Evolutionary conservation across 176 grass and related monocot genomes (phyloP), one percentile per base, ranked within the genome.

Genomic region (Alloteropsis semialata): DNA sequence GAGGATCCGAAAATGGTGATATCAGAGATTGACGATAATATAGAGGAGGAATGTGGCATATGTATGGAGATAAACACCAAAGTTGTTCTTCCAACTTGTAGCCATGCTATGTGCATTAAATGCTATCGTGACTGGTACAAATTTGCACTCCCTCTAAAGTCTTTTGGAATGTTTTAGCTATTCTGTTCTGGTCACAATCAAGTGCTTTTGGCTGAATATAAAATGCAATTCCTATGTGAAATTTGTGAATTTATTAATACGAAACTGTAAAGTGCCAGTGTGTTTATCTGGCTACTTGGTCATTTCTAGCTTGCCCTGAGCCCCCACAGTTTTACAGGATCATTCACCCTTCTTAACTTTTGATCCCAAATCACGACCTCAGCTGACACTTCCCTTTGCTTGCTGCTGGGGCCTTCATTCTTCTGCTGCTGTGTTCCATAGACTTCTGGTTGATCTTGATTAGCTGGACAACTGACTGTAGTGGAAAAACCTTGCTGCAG

Each of bases 31-130:
- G 92, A 94, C 81, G 90, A 87, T 85, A 87, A 87, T 77, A 91
- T 88, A 84, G 95, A 97, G 65, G 95, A 97, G 65, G 95, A 97
- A 87, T 97, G 95, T 89, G 90, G 85, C 53, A 97, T 97, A 91
- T 97, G 95, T 81, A 94, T 94, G 95, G 95, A 97, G 69, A 90
- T 82, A 55, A 94, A 85, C 51, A 30, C 37, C 83, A 94, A 91
- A 84, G 89, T 92, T 78, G 90, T 97, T 39, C 75, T 97, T 85
- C 95, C 95, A 69, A 92, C 84, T 69, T 97, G 95, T 87, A 92
- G 74, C 77, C 95, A 97, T 74, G 90, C 78, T 56, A 92, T 97
- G 90, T 97, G 95, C 88, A 94, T 92, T 56, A 91, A 97, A 77
- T 97, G 95, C 83, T 94, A 92, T 53, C 86, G 84, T 85, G 95